Evolutionary conservation across 108 stramenopile genomes (phyloP).

Genomic region (Skeletonema potamos): DNA sequence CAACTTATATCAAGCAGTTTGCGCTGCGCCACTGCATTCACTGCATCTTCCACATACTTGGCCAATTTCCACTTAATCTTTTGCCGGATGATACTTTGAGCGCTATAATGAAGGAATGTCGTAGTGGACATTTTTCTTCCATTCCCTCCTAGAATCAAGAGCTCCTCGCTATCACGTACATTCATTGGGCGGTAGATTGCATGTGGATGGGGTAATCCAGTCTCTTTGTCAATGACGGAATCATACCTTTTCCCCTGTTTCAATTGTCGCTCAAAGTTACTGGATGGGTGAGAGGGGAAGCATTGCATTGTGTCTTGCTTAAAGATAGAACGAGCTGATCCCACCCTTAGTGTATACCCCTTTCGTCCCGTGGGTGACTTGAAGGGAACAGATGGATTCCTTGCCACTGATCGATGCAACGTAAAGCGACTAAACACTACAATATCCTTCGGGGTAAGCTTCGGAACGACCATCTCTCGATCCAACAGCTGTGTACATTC

Average conservation of each 20-base stretch:
- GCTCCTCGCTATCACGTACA: neutral
- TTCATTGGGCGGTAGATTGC: constrained; percentile 6
- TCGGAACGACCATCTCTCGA: neutral
- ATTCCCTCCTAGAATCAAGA: neutral
- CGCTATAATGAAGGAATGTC: neutral
- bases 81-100: neutral
- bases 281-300: neutral
- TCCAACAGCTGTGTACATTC: constrained; percentile 1
- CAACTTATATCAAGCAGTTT: neutral
- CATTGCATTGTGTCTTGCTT: constrained; percentile 4
- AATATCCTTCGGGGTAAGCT: neutral
- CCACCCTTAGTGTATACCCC: neutral
- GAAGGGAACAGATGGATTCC: constrained; percentile 5
- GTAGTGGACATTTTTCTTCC: neutral
- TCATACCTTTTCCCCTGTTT: neutral
- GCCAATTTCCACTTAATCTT: constrained; percentile 9
- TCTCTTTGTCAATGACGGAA: neutral
- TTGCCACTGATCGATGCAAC: constrained; percentile 2
- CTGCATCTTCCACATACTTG: neutral
- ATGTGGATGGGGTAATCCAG: neutral
- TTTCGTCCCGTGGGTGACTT: neutral
- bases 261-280: constrained; percentile 3
- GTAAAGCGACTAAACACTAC: constrained; percentile 3
- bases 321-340: neutral
- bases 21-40: neutral